Evolutionary conservation across 495 filamentous ascomycete genomes (phyloP), one percentile per base, ranked within the genome.

Genomic region (Tuber brumale): DNA sequence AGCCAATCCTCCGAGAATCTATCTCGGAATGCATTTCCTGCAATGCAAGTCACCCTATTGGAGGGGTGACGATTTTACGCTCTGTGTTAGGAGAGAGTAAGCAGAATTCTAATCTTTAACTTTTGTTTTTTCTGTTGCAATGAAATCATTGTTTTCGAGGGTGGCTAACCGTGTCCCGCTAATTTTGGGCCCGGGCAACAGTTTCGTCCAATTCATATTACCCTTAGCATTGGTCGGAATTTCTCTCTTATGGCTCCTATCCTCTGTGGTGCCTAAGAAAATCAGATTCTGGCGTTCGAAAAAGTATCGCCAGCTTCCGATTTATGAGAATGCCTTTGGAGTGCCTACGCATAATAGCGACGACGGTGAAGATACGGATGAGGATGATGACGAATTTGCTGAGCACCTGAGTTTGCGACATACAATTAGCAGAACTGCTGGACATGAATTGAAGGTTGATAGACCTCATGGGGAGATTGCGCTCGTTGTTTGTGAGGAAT

Each of bases 61-160:
- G 95, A 88, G 86, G 80, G 85, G 88, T 76, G 95, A 99, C 85
- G 96, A 99, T 85, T 91, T 99, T 83, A 91, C 92, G 18, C 85
- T 83, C 72, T 98, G 96, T 85, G 94, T 99, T 83, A 91, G 93
- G 82, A 89, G 88, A 86, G 93, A 96, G 95, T 97, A 85, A 85
- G 92, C 85, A 3, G 31, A 51, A 37, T 51, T n/a, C 61, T 27
- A 10, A 35, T 45, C 35, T 70, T 35, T 70, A 74, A 31, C 51
- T 48, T 71, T 71, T 76, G 31, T n/a, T 61, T 71, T 39, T 70
- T 35, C 27, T 31, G 27, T 37, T 72, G 31, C 39, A 77, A 61
- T 46, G 23, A 61, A 51, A 69, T 46, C 3, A 14, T n/a, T 71
- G 69, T 70, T 78, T 48, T 43, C 12, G 42, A 45, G 69, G 44